A percentile compares a stretch with the other conserved stretches of the same genome.
These are phyloP conservation scores for Phytophthora tubulina DNA, from an alignment of 352 stramenopile genomes.

Conservation along the genomic window DNA sequence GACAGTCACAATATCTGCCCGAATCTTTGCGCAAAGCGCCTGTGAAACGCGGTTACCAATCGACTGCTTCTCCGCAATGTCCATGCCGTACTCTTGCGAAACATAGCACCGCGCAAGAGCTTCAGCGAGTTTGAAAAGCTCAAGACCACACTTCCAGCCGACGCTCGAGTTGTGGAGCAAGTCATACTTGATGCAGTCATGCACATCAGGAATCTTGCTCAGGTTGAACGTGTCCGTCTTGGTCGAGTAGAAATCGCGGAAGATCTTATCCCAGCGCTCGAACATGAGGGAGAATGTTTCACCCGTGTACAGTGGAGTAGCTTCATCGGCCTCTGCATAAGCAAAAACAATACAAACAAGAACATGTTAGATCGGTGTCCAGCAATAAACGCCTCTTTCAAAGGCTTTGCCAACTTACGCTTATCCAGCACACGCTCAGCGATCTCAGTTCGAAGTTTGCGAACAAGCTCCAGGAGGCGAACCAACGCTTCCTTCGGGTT, in stretches of 20 bases:
- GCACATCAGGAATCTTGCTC: slow-evolving; percentile 97
- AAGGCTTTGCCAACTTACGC: slow-evolving; percentile 41
- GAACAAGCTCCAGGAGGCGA: slow-evolving; percentile 81
- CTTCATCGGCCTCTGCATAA: slow-evolving; percentile 78
- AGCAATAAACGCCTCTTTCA: background rate
- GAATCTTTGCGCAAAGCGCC: slow-evolving; percentile 98
- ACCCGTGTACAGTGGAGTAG: slow-evolving; percentile 93
- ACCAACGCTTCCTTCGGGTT: slow-evolving; percentile 83
- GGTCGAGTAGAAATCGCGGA: slow-evolving; percentile 95
- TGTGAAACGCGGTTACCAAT: slow-evolving; percentile 97
- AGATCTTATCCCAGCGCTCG: slow-evolving; percentile 95
- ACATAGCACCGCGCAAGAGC: slow-evolving; percentile 97
- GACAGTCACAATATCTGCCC: slow-evolving; percentile 89
- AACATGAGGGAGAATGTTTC: slow-evolving; percentile 96
- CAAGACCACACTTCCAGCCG: slow-evolving; percentile 85
- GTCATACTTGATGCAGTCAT: slow-evolving; percentile 99
- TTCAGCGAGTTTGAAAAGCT: slow-evolving; percentile 96
- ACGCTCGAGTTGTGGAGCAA: slow-evolving; percentile 97
- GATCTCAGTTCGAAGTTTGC: slow-evolving; percentile 81
- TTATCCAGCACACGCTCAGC: slow-evolving; percentile 76
- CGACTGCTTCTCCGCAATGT: slow-evolving; percentile 93
- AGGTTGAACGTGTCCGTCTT: slow-evolving; percentile 94
- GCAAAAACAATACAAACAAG: background rate
- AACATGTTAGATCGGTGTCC: slow-evolving; percentile 10
- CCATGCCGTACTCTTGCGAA: slow-evolving; percentile 96